A percentile compares a stretch with the other conserved stretches of the same genome.
Evolutionary conservation across 108 stramenopile genomes (phyloP).

Genomic region (Pseudonitzschia delicatissima): DNA sequence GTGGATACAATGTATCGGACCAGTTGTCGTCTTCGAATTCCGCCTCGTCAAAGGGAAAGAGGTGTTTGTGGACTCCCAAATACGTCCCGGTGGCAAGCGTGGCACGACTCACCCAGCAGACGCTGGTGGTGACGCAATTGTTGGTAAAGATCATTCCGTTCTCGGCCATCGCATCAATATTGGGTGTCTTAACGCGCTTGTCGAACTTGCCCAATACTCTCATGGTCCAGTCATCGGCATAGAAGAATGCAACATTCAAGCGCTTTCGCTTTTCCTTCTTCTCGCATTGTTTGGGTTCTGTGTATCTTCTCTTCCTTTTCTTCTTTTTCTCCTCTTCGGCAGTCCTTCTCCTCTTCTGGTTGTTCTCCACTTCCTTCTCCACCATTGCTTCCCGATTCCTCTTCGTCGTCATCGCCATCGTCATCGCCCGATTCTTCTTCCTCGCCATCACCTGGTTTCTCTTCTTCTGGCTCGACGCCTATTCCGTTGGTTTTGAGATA

Average conservation of each 20-base stretch:
- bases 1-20: slow-evolving; percentile 64
- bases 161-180: slow-evolving; percentile 62
- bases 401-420: no score
- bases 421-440: no score
- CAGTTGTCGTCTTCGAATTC: slow-evolving; percentile 36
- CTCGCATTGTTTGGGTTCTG: neutral
- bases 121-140: slow-evolving; percentile 81
- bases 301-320: neutral
- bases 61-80: slow-evolving; percentile 43
- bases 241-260: slow-evolving; percentile 56
- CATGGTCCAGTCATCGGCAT: slow-evolving; percentile 62
- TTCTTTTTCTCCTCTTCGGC: no score
- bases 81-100: slow-evolving; percentile 74
- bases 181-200: slow-evolving; percentile 43
- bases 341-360: no score
- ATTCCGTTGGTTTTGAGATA: no score
- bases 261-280: slow-evolving; percentile 28
- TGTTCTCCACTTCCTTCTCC: no score
- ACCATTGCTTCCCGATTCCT: no score
- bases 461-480: no score
- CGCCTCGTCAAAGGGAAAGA: neutral
- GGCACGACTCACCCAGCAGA: slow-evolving; percentile 77
- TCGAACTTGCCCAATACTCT: slow-evolving; percentile 39
- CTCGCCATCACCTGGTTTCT: no score
- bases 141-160: slow-evolving; percentile 72